Evolutionary conservation across 768 basidiomycete species (phyloP).

Genomic region (Agaricus sinodeliciosus): DNA sequence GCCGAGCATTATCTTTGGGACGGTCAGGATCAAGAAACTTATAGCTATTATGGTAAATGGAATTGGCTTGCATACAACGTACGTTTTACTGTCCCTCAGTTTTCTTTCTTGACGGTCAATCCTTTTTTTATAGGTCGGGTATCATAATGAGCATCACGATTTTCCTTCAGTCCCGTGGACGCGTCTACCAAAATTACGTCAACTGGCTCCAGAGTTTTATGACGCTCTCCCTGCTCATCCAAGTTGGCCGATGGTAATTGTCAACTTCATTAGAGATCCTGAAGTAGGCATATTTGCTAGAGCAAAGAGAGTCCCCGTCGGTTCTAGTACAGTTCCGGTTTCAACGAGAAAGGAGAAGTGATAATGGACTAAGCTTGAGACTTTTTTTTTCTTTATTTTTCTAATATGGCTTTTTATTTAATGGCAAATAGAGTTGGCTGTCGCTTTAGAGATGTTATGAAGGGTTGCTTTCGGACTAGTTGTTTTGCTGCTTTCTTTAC

Average conservation of each 20-base stretch:
- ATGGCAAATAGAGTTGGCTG: no score
- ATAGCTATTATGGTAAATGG: constrained; percentile 90
- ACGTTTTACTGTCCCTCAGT: constrained; percentile 17
- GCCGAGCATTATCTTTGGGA: constrained; percentile 97
- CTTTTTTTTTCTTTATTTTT: no score
- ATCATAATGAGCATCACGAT: constrained; percentile 99
- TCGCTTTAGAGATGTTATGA: no score
- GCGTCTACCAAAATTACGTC: constrained; percentile 73
- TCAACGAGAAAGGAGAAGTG: no score
- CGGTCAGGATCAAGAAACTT: constrained; percentile 89
- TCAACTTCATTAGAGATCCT: constrained; percentile 88
- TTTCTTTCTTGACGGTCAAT: constrained; percentile 5
- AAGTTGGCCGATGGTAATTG: constrained; percentile 91
- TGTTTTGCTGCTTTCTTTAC: no score
- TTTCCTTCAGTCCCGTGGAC: constrained; percentile 98
- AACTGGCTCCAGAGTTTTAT: constrained; percentile 89
- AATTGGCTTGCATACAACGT: constrained; percentile 94
- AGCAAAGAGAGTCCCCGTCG: constrained; percentile 57
- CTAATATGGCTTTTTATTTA: no score
- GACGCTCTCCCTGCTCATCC: constrained; percentile 81
- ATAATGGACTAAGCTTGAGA: no score
- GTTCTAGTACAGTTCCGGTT: neutral
- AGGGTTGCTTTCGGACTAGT: no score
- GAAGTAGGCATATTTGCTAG: constrained; percentile 87
- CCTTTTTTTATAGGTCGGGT: constrained; percentile 67